Percentiles rank a stretch among this genome's conserved stretches.
Conservation (phyloP, 495 filamentous ascomycete genomes). For the Hamigera avellanea region DNA sequence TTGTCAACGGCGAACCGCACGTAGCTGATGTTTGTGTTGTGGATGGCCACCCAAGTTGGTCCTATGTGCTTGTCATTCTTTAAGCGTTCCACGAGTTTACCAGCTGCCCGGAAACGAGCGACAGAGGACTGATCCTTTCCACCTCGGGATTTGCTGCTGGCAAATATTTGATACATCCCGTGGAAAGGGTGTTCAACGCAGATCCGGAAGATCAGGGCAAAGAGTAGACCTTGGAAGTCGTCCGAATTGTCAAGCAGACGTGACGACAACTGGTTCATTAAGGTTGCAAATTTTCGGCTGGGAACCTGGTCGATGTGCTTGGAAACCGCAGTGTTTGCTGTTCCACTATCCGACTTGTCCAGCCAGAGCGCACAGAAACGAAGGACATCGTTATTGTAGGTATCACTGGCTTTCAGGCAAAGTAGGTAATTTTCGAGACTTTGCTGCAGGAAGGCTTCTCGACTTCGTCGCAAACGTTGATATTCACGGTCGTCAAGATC, state of each 20-base stretch:
- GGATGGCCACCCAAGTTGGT: conserved; percentile 51
- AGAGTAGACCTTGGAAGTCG: conserved; percentile 66
- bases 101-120: conserved; percentile 61
- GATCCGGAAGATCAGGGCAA: conserved; percentile 60
- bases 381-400: conserved; percentile 78
- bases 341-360: conserved; percentile 58
- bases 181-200: conserved; percentile 91
- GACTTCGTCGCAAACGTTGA: conserved; percentile 57
- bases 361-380: conserved; percentile 96
- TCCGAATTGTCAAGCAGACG: conserved; percentile 59
- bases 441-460: conserved; percentile 70
- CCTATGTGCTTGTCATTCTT: conserved; percentile 33
- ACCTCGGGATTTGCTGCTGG: conserved; percentile 53
- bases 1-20: conserved; percentile 58
- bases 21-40: conserved; percentile 63
- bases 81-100: conserved; percentile 49
- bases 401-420: conserved; percentile 69
- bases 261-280: conserved; percentile 95
- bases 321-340: conserved; percentile 66
- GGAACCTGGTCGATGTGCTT: conserved; percentile 61
- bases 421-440: conserved; percentile 94
- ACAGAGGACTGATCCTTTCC: conserved; percentile 60
- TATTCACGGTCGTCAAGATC: conserved; percentile 81
- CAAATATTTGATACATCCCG: conserved; percentile 90
- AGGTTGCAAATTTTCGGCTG: conserved; percentile 77